Evolutionary conservation across 2,329 filamentous ascomycete species (phyloP).

Genomic region (Fusarium oxysporum): DNA sequence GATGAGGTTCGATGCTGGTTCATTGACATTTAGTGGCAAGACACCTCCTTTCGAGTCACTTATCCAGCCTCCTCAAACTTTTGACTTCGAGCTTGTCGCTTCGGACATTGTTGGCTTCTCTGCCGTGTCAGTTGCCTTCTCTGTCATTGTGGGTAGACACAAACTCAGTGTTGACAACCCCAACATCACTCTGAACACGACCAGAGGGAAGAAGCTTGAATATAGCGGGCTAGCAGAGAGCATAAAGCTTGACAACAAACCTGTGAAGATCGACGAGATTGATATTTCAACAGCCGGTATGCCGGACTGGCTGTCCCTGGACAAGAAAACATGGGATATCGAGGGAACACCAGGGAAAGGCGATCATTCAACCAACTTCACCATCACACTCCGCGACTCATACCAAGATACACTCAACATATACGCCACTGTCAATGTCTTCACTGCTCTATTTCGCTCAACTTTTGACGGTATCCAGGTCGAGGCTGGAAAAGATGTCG

Average conservation of each 20-base stretch:
- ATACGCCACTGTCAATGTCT: conserved; percentile 57
- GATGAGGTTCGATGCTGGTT: conserved; percentile 76
- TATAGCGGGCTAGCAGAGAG: conserved; percentile 64
- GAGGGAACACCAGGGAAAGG: conserved; percentile 72
- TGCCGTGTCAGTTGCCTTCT: conserved; percentile 73
- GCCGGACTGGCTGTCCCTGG: conserved; percentile 77
- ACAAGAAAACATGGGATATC: conserved; percentile 70
- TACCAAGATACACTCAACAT: conserved; percentile 70
- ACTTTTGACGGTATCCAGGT: conserved; percentile 55
- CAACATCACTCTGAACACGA: conserved; percentile 68
- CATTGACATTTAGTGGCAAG: conserved; percentile 75
- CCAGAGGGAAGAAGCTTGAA: conserved; percentile 60
- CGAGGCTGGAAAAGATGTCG: conserved; percentile 55
- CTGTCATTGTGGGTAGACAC: conserved; percentile 77
- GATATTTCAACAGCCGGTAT: conserved; percentile 62
- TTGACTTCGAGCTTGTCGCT: conserved; percentile 78
- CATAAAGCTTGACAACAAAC: conserved; percentile 69
- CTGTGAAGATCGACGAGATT: conserved; percentile 63
- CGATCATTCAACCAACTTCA: conserved; percentile 71
- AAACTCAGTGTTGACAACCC: conserved; percentile 73
- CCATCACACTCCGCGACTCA: conserved; percentile 68
- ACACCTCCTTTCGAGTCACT: conserved; percentile 74
- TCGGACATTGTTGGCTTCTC: conserved; percentile 85
- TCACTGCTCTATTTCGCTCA: conserved; percentile 55
- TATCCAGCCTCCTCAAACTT: conserved; percentile 76